Base-by-base conservation (phyloP, 2,329 filamentous ascomycete species). In the Alternaria sp. region DNA sequence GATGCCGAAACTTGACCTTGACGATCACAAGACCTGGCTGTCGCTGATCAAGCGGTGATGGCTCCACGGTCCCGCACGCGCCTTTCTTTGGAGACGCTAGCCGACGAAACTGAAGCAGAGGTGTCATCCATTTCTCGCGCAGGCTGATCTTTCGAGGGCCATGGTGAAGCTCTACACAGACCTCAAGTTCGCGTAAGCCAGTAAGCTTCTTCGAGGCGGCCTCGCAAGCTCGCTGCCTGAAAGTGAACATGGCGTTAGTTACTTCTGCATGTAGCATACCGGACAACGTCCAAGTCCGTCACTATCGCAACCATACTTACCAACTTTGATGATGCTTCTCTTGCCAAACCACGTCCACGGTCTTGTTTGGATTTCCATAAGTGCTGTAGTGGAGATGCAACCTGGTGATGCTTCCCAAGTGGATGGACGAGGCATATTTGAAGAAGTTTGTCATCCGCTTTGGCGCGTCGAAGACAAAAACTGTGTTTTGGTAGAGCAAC, bases 391-490 rank as follows among this genome's bases (percentile, higher is more conserved):
- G 66, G 9, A 80, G 59, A 17, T 78, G 62, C 5, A 80, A 44
- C 25, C 70, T 77, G 5, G 68, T 74, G 32, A 80, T 64, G 25
- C 58, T 45, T 5, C 59, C 45, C 17, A 77, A 66, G 19, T 66
- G 70, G 5, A 47, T 13, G 4, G 54, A 54, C 3, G 74, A 67
- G 3, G 76, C 58, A 11, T 61, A 40, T 4, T 23, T 36, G n/a
- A 80, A 63, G 59, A 80, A 80, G 44, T 66, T 66, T 1, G 4
- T 45, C 23, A 79, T 70, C 4, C 74, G 69, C 15, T 62, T 62
- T 8, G 76, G 71, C 8, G 74, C 66, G 15, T 68, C 63, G 58
- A 78, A 77, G n/a, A 72, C 64, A 60, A 80, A 79, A 8, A 66
- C 61, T 3, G 74, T 74, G 1, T 64, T 72, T 3, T 59, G 47